phyloP scores from a whole-genome alignment of 2,329 filamentous ascomycete genomes.

The Fusarium newnesense region DNA sequence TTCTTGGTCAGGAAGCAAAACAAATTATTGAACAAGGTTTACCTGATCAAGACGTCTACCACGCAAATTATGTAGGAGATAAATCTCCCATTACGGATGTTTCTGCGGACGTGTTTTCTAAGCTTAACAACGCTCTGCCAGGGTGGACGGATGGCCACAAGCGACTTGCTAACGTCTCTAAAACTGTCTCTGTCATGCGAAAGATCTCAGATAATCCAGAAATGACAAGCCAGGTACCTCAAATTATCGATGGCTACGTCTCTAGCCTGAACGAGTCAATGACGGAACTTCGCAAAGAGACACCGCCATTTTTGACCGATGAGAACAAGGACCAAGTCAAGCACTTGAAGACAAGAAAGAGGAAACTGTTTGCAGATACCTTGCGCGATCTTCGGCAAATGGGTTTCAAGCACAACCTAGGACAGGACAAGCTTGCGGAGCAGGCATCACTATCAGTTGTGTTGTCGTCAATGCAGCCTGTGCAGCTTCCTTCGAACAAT shows the following conservation, averaged over 20 bases:
- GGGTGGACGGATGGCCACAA: conserved; percentile 61
- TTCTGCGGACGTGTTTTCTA: conserved; percentile 25
- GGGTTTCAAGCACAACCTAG: conserved; percentile 87
- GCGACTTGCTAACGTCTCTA: conserved; percentile 76
- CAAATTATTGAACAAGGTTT: conserved; percentile 69
- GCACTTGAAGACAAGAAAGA: conserved; percentile 90
- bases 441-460: conserved; percentile 78
- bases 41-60: conserved; percentile 57
- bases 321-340: conserved; percentile 87
- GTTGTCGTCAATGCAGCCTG: conserved; percentile 66
- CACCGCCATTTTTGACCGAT: conserved; percentile 81
- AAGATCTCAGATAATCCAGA: conserved; percentile 66
- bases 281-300: conserved; percentile 81
- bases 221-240: conserved; percentile 64
- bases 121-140: conserved; percentile 45
- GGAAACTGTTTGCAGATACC: conserved; percentile 89
- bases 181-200: conserved; percentile 80
- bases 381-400: conserved; percentile 85
- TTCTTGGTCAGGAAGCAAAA: conserved; percentile 81
- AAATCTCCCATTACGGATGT: conserved; percentile 10
- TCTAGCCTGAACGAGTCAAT: conserved; percentile 74
- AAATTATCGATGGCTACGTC: conserved; percentile 75
- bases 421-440: conserved; percentile 75
- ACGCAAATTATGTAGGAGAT: not conserved
- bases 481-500: conserved; percentile 47